Evolutionary conservation across 352 stramenopile species (phyloP).

Genomic region (Paralagenidium karlingii): DNA sequence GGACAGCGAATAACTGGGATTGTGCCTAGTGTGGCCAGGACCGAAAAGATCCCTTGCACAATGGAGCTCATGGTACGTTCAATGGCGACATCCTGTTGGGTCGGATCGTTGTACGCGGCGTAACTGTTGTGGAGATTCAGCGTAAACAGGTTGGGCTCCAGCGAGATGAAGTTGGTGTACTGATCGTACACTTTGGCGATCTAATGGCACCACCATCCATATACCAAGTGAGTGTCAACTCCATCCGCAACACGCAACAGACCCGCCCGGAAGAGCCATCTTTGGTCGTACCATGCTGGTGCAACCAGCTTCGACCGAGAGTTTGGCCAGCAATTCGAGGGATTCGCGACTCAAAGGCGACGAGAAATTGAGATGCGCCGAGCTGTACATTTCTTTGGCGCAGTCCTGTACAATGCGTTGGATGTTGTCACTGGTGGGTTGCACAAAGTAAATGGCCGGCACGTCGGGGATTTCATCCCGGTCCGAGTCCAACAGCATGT

Average conservation of each 20-base stretch:
- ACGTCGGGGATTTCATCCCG: conserved; percentile 95
- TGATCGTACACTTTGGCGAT: conserved; percentile 96
- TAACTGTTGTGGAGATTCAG: conserved; percentile 91
- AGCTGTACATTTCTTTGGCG: conserved; percentile 86
- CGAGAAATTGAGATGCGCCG: conserved; percentile 91
- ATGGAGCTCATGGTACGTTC: conserved; percentile 62
- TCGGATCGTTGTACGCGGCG: conserved; percentile 87
- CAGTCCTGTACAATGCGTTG: conserved; percentile 91
- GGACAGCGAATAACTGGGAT: conserved; percentile 94
- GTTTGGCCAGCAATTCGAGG: conserved; percentile 79
- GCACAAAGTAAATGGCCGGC: conserved; percentile 95
- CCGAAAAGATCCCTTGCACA: conserved; percentile 83
- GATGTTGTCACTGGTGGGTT: conserved; percentile 91
- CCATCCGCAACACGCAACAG: neutral
- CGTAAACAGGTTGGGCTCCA: conserved; percentile 92
- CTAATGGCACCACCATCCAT: conserved; percentile 3
- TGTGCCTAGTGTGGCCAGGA: conserved; percentile 86
- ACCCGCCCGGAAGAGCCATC: neutral
- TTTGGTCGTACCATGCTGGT: conserved; percentile 46
- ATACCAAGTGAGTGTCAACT: neutral
- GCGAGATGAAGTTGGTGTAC: conserved; percentile 95
- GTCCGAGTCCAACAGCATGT: conserved; percentile 92
- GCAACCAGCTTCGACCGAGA: conserved; percentile 60
- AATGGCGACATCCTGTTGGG: conserved; percentile 60
- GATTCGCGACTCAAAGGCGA: conserved; percentile 78